These are phyloP conservation scores for Fonsecaea pugnacius DNA, from an alignment of 2,329 filamentous ascomycete genomes.

Conservation along the genomic window DNA sequence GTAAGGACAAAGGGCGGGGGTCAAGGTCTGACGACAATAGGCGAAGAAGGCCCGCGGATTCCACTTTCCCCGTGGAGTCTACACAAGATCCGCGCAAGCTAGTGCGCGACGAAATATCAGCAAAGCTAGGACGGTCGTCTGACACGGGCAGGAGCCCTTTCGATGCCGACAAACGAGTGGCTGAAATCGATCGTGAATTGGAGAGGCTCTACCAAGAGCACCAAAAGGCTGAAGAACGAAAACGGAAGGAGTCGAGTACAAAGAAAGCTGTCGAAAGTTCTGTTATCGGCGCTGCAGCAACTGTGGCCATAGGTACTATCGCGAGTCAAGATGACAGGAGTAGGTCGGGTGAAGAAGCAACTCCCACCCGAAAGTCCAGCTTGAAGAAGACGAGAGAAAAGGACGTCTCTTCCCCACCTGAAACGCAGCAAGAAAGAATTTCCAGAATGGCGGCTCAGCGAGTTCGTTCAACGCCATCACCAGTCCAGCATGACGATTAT, in stretches of 20 bases:
- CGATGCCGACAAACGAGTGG: constrained; percentile 28
- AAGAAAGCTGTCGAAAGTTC: constrained; percentile 57
- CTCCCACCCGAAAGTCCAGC: constrained; percentile 39
- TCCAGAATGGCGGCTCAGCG: constrained; percentile 42
- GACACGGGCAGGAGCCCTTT: constrained; percentile 11
- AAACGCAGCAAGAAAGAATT: constrained; percentile 37
- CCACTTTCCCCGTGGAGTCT: neutral
- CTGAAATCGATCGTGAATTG: constrained; percentile 37
- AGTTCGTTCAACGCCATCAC: constrained; percentile 41
- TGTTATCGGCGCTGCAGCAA: constrained; percentile 51
- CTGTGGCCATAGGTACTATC: constrained; percentile 40
- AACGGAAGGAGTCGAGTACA: constrained; percentile 18
- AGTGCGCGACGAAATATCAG: neutral
- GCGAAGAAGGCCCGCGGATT: constrained; percentile 30
- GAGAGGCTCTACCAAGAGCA: constrained; percentile 35
- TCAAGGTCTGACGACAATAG: constrained; percentile 35
- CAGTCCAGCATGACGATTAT: constrained; percentile 48
- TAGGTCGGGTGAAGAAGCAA: constrained; percentile 38
- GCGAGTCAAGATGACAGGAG: constrained; percentile 27
- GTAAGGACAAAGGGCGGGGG: constrained; percentile 38
- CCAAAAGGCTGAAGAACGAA: constrained; percentile 25
- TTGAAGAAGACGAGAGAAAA: constrained; percentile 34
- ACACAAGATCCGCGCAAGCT: neutral
- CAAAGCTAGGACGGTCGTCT: constrained; percentile 9
- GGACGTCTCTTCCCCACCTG: constrained; percentile 14